Evolutionary conservation across 164 flowering plant genomes (phyloP), one percentile per base, ranked within the genome.

Genomic region (Pachysandra terminalis): DNA sequence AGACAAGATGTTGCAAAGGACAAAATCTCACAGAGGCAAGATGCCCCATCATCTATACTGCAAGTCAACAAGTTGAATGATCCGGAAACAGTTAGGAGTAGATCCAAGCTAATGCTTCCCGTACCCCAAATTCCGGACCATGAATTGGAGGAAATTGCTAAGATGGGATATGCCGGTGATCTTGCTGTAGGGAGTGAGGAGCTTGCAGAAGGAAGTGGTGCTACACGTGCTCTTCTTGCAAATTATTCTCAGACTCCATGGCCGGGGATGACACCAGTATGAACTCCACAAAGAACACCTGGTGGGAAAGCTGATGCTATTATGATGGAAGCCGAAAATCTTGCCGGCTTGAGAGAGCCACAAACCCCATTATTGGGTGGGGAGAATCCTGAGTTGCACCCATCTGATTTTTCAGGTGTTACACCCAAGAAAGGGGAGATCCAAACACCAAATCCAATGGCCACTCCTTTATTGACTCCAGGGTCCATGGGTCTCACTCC

Each of bases 321-420:
- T 64, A 89, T 95, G 99, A 90, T 92, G 99, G 99, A 95, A 75
- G 97, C 99, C 19, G 99, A 95, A 77, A 95, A 95, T 63, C 87
- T 92, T 65, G 90, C 96, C 37, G 75, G 99, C 69, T 66, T 95
- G 80, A 89, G 96, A 72, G 93, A 90, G 72, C 90, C 99, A 37
- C 97, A 92, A 68, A 95, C 99, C 28, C 99, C 99, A 35, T 81
- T 95, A 59, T 76, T 95, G 56, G 99, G 99, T 66, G 99, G 99
- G 25, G 91, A 92, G 27, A 95, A 95, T 79, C 99, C 99, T 3
- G 96, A 90, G 74, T 73, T 95, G 81, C 97, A 95, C 69, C 99
- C 97, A 65, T 95, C 97, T 26, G 99, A 96, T 79, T 96, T 96
- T 80, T 88, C 99, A 1, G 99, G 99, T 68, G 98, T 96, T 51